Conservation (phyloP, 371 early-diverging fungal species). For the Choanephora cucurbitarum region DNA sequence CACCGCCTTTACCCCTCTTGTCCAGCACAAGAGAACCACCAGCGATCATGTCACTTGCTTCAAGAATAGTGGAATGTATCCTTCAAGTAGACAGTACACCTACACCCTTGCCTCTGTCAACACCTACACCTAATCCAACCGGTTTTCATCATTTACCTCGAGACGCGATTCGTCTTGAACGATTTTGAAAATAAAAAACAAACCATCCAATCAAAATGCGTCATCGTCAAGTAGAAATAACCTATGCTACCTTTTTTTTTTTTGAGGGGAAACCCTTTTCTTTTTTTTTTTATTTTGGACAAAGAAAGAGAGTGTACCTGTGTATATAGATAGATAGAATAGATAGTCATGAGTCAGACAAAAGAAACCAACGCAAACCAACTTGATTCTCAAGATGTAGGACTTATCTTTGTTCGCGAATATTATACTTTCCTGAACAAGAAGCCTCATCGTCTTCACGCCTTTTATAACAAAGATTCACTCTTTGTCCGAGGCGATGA, state of each 20-base stretch:
- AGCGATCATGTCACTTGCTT: conserved; percentile 10
- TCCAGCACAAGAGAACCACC: conserved; percentile 4
- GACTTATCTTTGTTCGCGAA: conserved; percentile 93
- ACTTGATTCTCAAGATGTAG: conserved; percentile 71
- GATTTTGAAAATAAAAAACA: conserved; percentile 24
- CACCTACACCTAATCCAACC: conserved; percentile 25
- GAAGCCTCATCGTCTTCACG: conserved; percentile 81
- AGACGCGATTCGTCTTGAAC: conserved; percentile 38
- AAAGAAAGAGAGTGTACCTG: no score
- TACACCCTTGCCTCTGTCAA: conserved; percentile 8
- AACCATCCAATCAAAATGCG: no score
- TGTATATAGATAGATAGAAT: no score
- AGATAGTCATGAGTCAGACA: neutral
- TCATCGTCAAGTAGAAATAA: no score
- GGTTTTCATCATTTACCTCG: conserved; percentile 35
- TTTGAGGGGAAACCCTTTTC: no score
- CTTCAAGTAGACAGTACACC: conserved; percentile 14
- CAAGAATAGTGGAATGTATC: conserved; percentile 11
- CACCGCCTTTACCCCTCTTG: neutral
- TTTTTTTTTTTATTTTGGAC: no score
- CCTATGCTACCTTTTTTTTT: no score
- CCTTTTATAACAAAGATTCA: conserved; percentile 85
- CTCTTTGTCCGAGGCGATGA: conserved; percentile 82
- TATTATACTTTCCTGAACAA: conserved; percentile 93
- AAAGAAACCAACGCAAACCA: conserved; percentile 3